A percentile compares a stretch with the other conserved stretches of the same genome.
These are phyloP conservation scores for Heliamphora pulchella DNA, from an alignment of 179 eudicot species.

Conservation along the genomic window DNA sequence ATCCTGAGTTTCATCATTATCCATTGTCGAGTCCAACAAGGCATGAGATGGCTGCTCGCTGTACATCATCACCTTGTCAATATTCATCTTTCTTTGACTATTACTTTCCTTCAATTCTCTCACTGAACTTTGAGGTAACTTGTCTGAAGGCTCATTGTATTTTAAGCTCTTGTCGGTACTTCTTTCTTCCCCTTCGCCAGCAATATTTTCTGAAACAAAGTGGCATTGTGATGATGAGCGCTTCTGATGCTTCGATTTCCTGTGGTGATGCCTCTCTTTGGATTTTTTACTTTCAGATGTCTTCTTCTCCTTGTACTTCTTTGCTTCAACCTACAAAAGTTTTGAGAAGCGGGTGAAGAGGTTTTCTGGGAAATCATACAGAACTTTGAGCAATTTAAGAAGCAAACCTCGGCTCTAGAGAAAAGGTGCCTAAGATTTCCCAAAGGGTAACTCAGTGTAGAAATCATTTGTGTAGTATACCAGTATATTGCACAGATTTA, in stretches of 20 bases:
- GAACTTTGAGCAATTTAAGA: background rate
- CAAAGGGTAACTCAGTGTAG: too few relatives aligned
- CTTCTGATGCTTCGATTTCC: slow-evolving; percentile 45
- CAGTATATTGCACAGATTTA: background rate
- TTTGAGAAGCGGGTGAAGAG: too few relatives aligned
- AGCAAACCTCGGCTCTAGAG: background rate
- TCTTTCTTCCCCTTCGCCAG: slow-evolving; percentile 26
- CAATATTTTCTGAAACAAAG: slow-evolving; percentile 33
- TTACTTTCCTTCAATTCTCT: slow-evolving; percentile 27
- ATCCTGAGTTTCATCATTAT: slow-evolving; percentile 20
- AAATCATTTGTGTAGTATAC: background rate
- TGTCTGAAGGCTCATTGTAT: slow-evolving; percentile 18
- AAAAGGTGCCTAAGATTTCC: too few relatives aligned
- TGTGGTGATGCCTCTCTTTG: slow-evolving; percentile 32
- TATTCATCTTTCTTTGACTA: slow-evolving; percentile 25
- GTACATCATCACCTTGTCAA: slow-evolving; percentile 21
- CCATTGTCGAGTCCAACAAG: slow-evolving; percentile 16
- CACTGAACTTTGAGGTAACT: slow-evolving; percentile 23
- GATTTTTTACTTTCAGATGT: slow-evolving; percentile 26
- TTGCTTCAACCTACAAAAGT: slow-evolving; percentile 51
- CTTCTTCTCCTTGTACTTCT: slow-evolving; percentile 39
- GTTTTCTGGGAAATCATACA: background rate
- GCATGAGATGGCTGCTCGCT: slow-evolving; percentile 25
- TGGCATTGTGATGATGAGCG: slow-evolving; percentile 43
- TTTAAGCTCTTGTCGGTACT: slow-evolving; percentile 27